Evolutionary conservation across 2,329 filamentous ascomycete species (phyloP), one percentile per base, ranked within the genome.

Genomic region (Hawksworthiomyces lignivorus): DNA sequence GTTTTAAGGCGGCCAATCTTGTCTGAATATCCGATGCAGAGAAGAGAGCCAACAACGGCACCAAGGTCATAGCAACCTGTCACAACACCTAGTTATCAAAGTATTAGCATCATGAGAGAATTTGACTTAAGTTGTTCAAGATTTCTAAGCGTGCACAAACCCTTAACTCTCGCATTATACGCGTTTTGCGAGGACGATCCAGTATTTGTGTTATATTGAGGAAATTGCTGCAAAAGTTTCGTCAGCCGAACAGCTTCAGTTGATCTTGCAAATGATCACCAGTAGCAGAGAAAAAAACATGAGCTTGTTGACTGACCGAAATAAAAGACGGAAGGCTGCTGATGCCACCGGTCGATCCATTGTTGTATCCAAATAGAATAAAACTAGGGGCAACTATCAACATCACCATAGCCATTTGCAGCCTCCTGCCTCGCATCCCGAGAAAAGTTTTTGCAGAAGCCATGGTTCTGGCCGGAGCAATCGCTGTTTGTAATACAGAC

Each of bases 31-130:
- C n/a, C 9, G 17, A 39, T 31, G 14, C 36, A 39, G 14, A 24
- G 10, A 11, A 39, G 36, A 14, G 36, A 39, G 36, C 36, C 36
- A 7, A 31, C 27, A 10, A 39, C 36, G 7, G 36, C 36, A 18
- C 36, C 36, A 19, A 39, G 36, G 29, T 39, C 36, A n/a, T 39
- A 39, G 20, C 36, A 39, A 20, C 36, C 36, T 14, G 36, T 39
- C 4, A 39, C 36, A 20, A 39, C 36, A 14, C 36, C 36, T 39
- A 17, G 17, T 10, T 8, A 12, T 12, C 24, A 26, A 8, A 8
- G 17, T 37, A 26, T 28, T 14, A 35, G 20, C 7, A 29, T 6
- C 9, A 21, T 14, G 15, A 14, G 30, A 20, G 21, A 31, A 26
- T 26, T 8, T 26, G 12, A 26, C 8, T 12, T 8, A 26, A 26